Conservation (phyloP, 2,329 filamentous ascomycete genomes). For the Lasiodiplodia sp. region DNA sequence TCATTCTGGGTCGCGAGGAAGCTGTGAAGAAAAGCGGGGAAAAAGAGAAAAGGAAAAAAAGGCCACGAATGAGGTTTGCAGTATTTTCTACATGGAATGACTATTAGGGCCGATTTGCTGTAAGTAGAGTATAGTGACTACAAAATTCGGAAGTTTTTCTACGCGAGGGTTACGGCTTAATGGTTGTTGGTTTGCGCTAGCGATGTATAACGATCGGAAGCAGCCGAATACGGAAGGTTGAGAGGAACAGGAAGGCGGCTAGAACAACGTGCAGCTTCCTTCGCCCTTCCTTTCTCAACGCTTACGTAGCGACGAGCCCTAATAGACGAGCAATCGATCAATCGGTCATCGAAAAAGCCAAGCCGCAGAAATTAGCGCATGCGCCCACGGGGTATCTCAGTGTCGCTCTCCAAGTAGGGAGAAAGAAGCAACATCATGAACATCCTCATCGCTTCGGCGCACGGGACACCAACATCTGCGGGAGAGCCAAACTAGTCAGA, state of each 20-base stretch:
- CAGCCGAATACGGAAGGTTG: constrained; percentile 1
- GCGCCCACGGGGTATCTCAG: background rate
- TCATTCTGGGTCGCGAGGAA: constrained; percentile 89
- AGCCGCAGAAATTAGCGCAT: background rate
- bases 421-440: constrained; percentile 4
- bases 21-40: constrained; percentile 30
- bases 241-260: constrained; percentile 19
- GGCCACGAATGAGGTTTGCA: background rate
- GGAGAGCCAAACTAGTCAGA: background rate
- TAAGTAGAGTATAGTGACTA: background rate
- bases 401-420: background rate
- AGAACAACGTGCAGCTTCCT: background rate
- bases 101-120: background rate
- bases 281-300: background rate
- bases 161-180: background rate
- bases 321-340: background rate
- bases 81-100: background rate
- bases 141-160: background rate
- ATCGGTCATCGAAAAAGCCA: background rate
- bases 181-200: constrained; percentile 4
- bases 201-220: background rate
- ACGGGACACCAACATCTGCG: background rate
- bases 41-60: background rate
- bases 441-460: constrained; percentile 5
- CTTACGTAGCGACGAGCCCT: background rate